These are phyloP conservation scores for Mytilinidion resinicola DNA, from an alignment of 495 filamentous ascomycete genomes.

Conservation along the genomic window DNA sequence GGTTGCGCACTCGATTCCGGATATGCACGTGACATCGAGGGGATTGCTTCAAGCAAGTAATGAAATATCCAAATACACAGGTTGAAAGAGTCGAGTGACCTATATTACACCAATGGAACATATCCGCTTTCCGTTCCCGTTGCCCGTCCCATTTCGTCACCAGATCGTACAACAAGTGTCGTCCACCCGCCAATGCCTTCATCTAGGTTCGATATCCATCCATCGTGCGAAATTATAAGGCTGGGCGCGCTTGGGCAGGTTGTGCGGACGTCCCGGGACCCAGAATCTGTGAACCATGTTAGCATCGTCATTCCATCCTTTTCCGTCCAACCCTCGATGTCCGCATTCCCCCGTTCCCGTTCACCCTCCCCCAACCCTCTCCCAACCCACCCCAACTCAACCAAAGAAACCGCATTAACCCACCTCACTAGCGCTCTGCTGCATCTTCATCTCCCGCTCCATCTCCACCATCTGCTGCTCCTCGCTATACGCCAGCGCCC, in stretches of 20 bases:
- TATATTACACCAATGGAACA: conserved; percentile 14
- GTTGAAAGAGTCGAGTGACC: conserved; percentile 17
- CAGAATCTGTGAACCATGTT: conserved; percentile 7
- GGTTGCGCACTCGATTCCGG: no score
- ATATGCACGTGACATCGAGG: not conserved
- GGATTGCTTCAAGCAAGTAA: no score
- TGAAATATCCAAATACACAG: conserved; percentile 11
- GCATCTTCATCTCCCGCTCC: conserved; percentile 94
- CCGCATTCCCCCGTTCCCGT: not conserved
- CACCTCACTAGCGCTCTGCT: conserved; percentile 68
- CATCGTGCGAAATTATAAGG: no score
- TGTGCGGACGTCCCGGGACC: conserved; percentile 4
- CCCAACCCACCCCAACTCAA: not conserved
- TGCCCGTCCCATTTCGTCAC: conserved; percentile 1
- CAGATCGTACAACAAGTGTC: conserved; percentile 6
- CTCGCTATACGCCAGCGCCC: conserved; percentile 84
- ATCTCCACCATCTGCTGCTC: conserved; percentile 93
- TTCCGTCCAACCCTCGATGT: no score
- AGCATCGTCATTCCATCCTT: not conserved
- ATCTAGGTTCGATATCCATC: no score
- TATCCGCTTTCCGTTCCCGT: not conserved
- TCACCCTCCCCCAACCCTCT: not conserved
- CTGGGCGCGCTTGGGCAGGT: conserved; percentile 7
- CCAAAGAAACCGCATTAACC: conserved; percentile 27
- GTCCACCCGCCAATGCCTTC: no score